Conservation (phyloP, 2,329 filamentous ascomycete genomes). For the Epichloe hybrida region DNA sequence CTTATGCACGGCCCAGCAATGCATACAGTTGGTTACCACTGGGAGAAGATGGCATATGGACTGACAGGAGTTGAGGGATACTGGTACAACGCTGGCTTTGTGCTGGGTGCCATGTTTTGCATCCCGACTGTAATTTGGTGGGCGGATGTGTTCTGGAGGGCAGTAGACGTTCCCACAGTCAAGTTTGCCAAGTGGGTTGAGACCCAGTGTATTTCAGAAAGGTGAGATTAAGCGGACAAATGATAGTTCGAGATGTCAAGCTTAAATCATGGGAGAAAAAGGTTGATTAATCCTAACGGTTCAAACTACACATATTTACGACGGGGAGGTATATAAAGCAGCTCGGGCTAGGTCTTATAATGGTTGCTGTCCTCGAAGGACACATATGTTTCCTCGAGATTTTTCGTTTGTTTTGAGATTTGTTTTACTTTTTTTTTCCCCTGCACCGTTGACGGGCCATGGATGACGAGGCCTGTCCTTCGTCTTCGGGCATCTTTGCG, state of each 20-base stretch:
- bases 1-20: constrained; percentile 45
- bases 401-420: background rate
- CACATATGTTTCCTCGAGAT: background rate
- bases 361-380: background rate
- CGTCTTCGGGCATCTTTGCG: too few relatives aligned
- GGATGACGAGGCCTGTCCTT: too few relatives aligned
- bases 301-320: background rate
- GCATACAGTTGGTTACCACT: constrained; percentile 38
- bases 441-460: too few relatives aligned
- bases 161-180: constrained; percentile 41
- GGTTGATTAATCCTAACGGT: background rate
- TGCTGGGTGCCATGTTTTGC: constrained; percentile 31
- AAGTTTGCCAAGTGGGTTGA: constrained; percentile 44
- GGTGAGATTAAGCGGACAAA: constrained; percentile 3
- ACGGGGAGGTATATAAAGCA: background rate
- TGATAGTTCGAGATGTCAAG: background rate
- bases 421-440: background rate
- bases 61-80: constrained; percentile 32
- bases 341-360: background rate
- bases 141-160: constrained; percentile 42
- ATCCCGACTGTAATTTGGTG: constrained; percentile 39
- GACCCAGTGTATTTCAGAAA: constrained; percentile 23
- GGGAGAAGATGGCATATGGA: constrained; percentile 33
- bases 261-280: background rate
- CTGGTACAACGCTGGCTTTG: constrained; percentile 32